Percentiles rank a stretch among this genome's conserved stretches.
Evolutionary conservation across 768 basidiomycete species (phyloP).

Genomic region (Collybiopsis confluens): DNA sequence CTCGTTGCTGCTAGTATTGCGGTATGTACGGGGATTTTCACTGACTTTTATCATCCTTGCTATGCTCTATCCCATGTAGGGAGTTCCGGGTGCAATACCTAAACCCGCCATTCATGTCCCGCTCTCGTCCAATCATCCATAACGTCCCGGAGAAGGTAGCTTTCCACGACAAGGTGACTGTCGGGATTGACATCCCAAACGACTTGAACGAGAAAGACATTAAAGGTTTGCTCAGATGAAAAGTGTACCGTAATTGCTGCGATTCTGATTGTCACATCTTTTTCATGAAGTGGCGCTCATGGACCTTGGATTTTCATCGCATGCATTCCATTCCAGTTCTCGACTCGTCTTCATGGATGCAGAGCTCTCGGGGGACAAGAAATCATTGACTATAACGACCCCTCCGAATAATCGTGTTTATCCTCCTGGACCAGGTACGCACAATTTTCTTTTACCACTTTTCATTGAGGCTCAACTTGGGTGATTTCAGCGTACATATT

Average conservation of each 20-base stretch:
- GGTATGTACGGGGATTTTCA: neutral
- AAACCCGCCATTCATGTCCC: slow-evolving; percentile 25
- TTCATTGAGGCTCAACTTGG: neutral
- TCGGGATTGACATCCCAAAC: slow-evolving; percentile 25
- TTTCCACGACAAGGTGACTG: slow-evolving; percentile 27
- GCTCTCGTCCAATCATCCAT: slow-evolving; percentile 15
- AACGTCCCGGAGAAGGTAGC: slow-evolving; percentile 23
- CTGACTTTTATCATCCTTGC: no score
- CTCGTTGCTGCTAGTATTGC: no score
- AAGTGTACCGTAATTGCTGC: no score
- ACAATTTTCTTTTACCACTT: neutral
- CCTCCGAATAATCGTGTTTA: slow-evolving; percentile 27
- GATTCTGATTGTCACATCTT: no score
- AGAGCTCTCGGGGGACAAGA: slow-evolving; percentile 19
- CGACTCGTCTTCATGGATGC: slow-evolving; percentile 26
- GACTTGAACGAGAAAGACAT: slow-evolving; percentile 1
- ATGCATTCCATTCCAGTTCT: slow-evolving; percentile 28
- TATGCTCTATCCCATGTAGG: no score
- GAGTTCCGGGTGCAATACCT: slow-evolving; percentile 21
- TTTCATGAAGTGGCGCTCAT: slow-evolving; percentile 28
- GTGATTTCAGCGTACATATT: slow-evolving; percentile 34
- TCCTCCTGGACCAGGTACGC: slow-evolving; percentile 22
- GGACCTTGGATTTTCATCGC: slow-evolving; percentile 26
- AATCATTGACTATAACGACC: slow-evolving; percentile 24
- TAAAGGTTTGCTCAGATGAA: slow-evolving; percentile 14